Base-by-base conservation (phyloP, 352 stramenopile genomes). In the Globisporangium spiculum region DNA sequence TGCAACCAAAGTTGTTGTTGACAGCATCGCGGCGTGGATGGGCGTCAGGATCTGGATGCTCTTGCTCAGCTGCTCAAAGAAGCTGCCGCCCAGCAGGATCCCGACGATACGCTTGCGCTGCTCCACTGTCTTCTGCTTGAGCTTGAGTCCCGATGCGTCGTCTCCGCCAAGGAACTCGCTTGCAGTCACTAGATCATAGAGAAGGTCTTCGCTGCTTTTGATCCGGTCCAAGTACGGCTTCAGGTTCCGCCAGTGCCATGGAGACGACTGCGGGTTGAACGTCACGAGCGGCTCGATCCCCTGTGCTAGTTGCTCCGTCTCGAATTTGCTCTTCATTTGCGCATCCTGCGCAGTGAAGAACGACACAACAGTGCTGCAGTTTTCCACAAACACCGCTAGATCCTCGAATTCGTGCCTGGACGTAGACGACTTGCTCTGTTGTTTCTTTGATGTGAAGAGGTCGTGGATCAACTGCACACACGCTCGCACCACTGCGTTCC, bases 301-400 rank as follows among this genome's bases (percentile, higher is more conserved):
- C 34, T 50, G 26, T 12, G 27, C 6, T 6, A 24, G 63, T 41
- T 68, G 63, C 54, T 62, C 38, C 2, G 2, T 20, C 54, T 62
- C 63, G 4, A 68, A 38, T 41, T 34, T 54, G 44, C 14, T 32
- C 22, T 50, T 57, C 26, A 63, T 50, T 26, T 54, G 20, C 27
- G 54, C 18, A 22, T 68, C 68, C 16, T 36, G 30, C 41, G 50
- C 32, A 10, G 56, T 53, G 16, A 81, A 73, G 9, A 63, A 66
- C 34, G 20, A 38, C 14, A 77, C 60, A 16, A 81, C n/a, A 3
- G 55, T 26, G 6, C 57, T 58, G 32, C 75, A 81, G n/a, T 71
- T 57, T 3, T 63, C 22, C 8, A 71, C 46, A 24, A 81, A 62
- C 7, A 30, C 57, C 1, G 59, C 60, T 0, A 81, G 46, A 1